phyloP scores from a whole-genome alignment of 1,284 basidiomycete species.

The Clitocybe nebularis region DNA sequence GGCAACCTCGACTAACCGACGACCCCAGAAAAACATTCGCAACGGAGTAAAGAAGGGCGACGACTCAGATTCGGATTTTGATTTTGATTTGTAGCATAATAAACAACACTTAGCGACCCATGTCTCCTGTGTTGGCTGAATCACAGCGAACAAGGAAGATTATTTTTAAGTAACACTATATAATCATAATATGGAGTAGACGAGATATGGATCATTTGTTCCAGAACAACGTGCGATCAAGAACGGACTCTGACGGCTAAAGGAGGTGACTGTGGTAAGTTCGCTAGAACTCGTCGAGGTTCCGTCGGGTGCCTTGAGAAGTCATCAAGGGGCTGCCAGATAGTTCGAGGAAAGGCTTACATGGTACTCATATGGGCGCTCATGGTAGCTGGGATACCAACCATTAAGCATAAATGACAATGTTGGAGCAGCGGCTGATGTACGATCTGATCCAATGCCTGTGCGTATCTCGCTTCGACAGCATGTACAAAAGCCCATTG shows the following conservation, averaged over 20 bases:
- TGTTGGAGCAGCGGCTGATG: slow-evolving; percentile 13
- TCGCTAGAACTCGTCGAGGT: no score
- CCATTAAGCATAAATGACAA: slow-evolving; percentile 17
- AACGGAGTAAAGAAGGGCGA: slow-evolving; percentile 40
- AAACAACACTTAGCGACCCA: no score
- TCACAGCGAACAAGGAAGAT: no score
- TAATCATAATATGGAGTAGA: no score
- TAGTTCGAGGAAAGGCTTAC: slow-evolving; percentile 5
- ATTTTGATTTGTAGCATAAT: slow-evolving; percentile 72
- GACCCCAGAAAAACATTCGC: slow-evolving; percentile 54
- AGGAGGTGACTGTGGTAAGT: no score
- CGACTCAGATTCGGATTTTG: slow-evolving; percentile 68
- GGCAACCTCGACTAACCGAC: slow-evolving; percentile 52
- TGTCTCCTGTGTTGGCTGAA: no score
- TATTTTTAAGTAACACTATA: no score
- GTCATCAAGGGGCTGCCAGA: neutral
- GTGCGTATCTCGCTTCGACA: slow-evolving; percentile 12
- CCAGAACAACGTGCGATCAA: no score
- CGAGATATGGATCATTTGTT: no score
- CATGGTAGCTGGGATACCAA: slow-evolving; percentile 14
- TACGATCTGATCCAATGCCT: slow-evolving; percentile 12
- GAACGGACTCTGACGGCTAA: no score
- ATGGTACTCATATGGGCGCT: slow-evolving; percentile 15
- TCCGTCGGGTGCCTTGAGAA: no score
- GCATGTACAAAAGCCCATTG: slow-evolving; percentile 13